Evolutionary conservation across 2,329 filamentous ascomycete species (phyloP).

Genomic region (Botryotinia narcissicola): DNA sequence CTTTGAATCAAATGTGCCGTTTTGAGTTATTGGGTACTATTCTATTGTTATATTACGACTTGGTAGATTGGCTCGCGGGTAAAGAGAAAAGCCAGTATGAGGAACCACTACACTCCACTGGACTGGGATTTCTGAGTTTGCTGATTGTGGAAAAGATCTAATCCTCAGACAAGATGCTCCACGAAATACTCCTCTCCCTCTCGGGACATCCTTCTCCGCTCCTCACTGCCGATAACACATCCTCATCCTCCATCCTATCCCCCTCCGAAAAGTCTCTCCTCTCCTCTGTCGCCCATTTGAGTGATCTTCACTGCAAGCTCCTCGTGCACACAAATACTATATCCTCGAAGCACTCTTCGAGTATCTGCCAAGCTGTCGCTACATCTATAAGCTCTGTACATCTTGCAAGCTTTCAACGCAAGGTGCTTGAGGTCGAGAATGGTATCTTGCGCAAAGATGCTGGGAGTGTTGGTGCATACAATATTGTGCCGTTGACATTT

Average conservation of each 20-base stretch:
- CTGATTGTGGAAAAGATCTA: slow-evolving; percentile 18
- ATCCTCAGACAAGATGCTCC: slow-evolving; percentile 65
- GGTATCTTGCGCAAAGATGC: slow-evolving; percentile 74
- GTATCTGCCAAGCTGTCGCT: slow-evolving; percentile 83
- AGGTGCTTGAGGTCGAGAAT: slow-evolving; percentile 80
- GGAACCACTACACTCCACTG: not conserved
- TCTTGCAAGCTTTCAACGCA: slow-evolving; percentile 75
- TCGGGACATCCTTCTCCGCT: slow-evolving; percentile 91
- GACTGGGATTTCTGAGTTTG: slow-evolving; percentile 20
- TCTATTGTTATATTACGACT: slow-evolving; percentile 33
- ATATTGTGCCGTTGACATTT: slow-evolving; percentile 86
- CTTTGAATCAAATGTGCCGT: slow-evolving; percentile 36
- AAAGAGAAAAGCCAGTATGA: slow-evolving; percentile 10
- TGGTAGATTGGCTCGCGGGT: slow-evolving; percentile 28
- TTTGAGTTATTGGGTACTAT: slow-evolving; percentile 37
- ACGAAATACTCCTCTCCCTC: slow-evolving; percentile 96
- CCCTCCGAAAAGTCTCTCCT: slow-evolving; percentile 83
- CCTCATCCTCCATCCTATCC: slow-evolving; percentile 55
- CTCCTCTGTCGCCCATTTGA: slow-evolving; percentile 71
- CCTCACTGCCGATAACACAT: slow-evolving; percentile 57
- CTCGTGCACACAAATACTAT: slow-evolving; percentile 65
- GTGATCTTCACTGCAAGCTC: slow-evolving; percentile 72
- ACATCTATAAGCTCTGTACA: slow-evolving; percentile 73
- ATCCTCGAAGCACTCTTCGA: slow-evolving; percentile 68
- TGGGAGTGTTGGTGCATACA: slow-evolving; percentile 81